These are phyloP conservation scores for Talaromyces sp. DNA, from an alignment of 2,329 filamentous ascomycete species.

Conservation along the genomic window DNA sequence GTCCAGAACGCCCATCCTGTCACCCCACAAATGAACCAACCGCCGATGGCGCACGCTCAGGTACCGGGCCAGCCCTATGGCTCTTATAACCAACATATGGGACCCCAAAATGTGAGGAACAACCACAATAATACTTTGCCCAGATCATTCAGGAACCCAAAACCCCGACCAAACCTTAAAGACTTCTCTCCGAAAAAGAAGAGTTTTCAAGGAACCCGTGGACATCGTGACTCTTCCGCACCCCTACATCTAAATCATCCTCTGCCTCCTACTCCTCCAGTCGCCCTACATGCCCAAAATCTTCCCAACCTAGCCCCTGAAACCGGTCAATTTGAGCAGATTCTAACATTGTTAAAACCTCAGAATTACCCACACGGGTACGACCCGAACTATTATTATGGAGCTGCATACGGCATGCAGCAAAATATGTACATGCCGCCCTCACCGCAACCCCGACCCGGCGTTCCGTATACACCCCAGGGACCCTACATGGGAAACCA, in stretches of 20 bases:
- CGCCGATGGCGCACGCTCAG: conserved; percentile 59
- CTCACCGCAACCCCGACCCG: conserved; percentile 42
- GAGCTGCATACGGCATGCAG: conserved; percentile 35
- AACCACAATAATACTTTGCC: conserved; percentile 28
- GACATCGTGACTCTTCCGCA: neutral
- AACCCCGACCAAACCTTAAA: conserved; percentile 4
- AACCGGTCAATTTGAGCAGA: conserved; percentile 64
- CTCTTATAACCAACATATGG: conserved; percentile 54
- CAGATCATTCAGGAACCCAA: conserved; percentile 25
- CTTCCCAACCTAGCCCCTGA: conserved; percentile 59
- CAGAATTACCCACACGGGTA: conserved; percentile 58
- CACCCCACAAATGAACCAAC: conserved; percentile 65
- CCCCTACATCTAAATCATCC: neutral
- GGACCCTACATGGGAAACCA: conserved; percentile 46
- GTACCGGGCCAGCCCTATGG: conserved; percentile 57
- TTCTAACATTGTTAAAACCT: conserved; percentile 60
- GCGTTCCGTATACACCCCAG: conserved; percentile 45
- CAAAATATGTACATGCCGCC: conserved; percentile 38
- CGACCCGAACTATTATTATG: conserved; percentile 43
- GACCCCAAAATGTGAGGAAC: conserved; percentile 54
- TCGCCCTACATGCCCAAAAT: neutral
- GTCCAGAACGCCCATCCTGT: conserved; percentile 60
- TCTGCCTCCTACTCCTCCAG: conserved; percentile 7
- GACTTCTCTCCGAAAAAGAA: conserved; percentile 21
- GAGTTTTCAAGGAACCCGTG: conserved; percentile 23